Conservation (phyloP, 2,329 filamentous ascomycete species). For the Xylaria sp. region DNA sequence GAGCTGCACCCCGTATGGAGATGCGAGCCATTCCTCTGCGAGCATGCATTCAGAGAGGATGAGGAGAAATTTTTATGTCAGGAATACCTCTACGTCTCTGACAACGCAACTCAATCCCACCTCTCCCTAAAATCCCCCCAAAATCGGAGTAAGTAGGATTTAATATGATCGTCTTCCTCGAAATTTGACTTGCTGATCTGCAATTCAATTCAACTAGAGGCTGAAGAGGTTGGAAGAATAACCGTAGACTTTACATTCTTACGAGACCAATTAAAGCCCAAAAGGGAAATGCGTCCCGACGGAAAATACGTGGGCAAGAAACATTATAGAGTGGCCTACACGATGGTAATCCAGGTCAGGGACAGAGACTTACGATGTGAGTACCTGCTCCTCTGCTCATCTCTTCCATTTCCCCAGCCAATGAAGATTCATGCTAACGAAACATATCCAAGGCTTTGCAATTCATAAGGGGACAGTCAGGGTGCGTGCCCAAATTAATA, state of each 20-base stretch:
- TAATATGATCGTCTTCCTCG: too few species aligned
- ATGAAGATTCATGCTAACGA: neutral
- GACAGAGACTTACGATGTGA: neutral
- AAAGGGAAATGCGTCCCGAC: neutral
- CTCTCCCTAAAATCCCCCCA: neutral
- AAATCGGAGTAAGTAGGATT: neutral
- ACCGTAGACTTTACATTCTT: neutral
- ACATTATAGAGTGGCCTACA: neutral
- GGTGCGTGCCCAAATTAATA: neutral
- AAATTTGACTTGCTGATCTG: neutral
- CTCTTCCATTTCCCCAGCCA: neutral
- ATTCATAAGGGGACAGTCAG: neutral
- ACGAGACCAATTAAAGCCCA: neutral
- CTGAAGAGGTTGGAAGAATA: neutral
- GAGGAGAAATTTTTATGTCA: neutral
- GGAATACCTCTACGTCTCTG: conserved; percentile 3
- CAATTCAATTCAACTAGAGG: neutral
- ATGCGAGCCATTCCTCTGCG: neutral
- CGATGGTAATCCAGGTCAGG: neutral
- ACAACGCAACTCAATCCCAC: neutral
- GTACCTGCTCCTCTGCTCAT: neutral
- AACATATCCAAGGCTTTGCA: neutral
- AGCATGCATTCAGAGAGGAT: neutral
- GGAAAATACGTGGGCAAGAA: neutral
- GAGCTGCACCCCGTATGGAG: neutral